Percentiles rank a stretch among this genome's conserved stretches.
Evolutionary conservation across 2,329 filamentous ascomycete species (phyloP).

Genomic region (Ambrosiella cleistominuta): DNA sequence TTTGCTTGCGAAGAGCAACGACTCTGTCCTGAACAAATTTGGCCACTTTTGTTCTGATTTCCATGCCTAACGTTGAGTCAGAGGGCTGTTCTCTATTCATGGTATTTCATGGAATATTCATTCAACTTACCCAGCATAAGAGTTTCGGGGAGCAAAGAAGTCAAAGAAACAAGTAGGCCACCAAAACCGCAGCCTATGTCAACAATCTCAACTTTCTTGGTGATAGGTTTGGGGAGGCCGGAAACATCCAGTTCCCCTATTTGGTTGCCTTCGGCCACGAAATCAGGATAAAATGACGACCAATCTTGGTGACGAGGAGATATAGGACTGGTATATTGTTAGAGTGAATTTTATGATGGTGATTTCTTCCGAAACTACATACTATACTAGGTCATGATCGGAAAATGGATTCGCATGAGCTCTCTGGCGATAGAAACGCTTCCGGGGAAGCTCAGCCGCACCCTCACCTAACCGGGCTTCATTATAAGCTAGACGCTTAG

Average conservation of each 20-base stretch:
- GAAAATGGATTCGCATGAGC: slow-evolving; percentile 98
- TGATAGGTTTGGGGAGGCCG: slow-evolving; percentile 9
- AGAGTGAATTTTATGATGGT: slow-evolving; percentile 1
- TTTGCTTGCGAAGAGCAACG: slow-evolving; percentile 57
- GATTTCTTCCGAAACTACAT: slow-evolving; percentile 21
- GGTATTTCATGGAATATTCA: background rate
- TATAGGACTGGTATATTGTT: slow-evolving; percentile 40
- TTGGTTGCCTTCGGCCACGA: slow-evolving; percentile 27
- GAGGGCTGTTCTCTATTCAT: slow-evolving; percentile 6
- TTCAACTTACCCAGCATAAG: slow-evolving; percentile 54
- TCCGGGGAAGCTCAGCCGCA: slow-evolving; percentile 56
- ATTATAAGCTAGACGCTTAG: slow-evolving; percentile 50
- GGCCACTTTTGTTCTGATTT: slow-evolving; percentile 80
- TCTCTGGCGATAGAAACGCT: slow-evolving; percentile 90
- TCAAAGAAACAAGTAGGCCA: slow-evolving; percentile 70
- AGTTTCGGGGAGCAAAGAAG: slow-evolving; percentile 62
- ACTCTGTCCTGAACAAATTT: slow-evolving; percentile 83
- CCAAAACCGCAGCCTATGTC: slow-evolving; percentile 97
- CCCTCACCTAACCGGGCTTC: slow-evolving; percentile 22
- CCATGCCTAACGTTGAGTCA: slow-evolving; percentile 44
- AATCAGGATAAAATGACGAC: slow-evolving; percentile 67
- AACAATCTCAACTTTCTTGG: slow-evolving; percentile 65
- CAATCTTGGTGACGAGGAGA: slow-evolving; percentile 80
- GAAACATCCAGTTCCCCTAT: slow-evolving; percentile 7
- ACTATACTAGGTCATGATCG: slow-evolving; percentile 83